Evolutionary conservation across 805 yeast genomes (phyloP), one percentile per base, ranked within the genome.

Genomic region (Yamadazyma paraphyllophila): DNA sequence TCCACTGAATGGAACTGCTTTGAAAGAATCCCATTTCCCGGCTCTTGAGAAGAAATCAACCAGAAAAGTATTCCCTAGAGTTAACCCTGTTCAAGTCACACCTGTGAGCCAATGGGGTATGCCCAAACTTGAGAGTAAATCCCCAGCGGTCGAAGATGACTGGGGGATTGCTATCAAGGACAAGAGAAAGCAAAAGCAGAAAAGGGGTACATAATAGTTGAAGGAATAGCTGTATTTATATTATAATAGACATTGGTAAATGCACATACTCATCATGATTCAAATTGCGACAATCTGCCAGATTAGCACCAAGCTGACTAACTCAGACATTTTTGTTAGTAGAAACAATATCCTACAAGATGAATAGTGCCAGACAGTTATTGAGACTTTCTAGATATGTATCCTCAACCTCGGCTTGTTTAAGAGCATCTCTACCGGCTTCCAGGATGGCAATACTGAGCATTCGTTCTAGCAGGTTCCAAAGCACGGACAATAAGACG

Each of bases 51-150:
- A 72, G 54, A 77, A 74, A 57, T 56, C 63, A 41, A 50, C 51
- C 2, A 67, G 65, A 47, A 63, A 56, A 46, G 53, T 49, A 7
- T 71, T 78, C 44, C 88, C 90, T 2, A 71, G 85, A 34, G 87
- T 85, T 3, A 81, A 80, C 39, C 80, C 82, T 2, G 49, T 51
- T 2, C 24, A 48, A 4, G 55, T 57, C 12, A 26, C 41, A 8
- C 48, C 55, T 17, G 53, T 60, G 2, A 36, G 41, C 27, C 48
- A 51, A 32, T 62, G 66, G 66, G 61, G 62, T 1, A 36, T 41
- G 33, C 43, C 48, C 8, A n/a, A 31, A 20, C 30, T 31, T 2
- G 30, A 24, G 24, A 45, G 20, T 15, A 26, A 24, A 17, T 13
- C 43, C 7, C 45, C 52, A 17, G 20, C 29, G 3, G 37, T 42